Conservation (phyloP, 306 rosid species). For the Ormosia semicastrata region DNA sequence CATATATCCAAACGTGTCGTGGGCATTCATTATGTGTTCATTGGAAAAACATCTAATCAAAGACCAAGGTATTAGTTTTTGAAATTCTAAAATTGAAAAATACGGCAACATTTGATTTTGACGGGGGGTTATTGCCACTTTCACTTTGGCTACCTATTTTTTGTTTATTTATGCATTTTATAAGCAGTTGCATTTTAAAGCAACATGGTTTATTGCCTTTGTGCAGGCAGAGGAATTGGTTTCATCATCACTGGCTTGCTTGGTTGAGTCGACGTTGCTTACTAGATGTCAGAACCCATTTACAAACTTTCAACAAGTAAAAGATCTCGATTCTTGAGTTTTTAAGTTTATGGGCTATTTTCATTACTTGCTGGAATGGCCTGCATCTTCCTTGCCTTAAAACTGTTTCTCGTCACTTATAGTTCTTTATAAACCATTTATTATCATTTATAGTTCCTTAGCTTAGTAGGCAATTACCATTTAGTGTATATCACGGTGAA, state of each 20-base stretch:
- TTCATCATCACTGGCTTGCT: slow-evolving; percentile 61
- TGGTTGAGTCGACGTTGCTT: slow-evolving; percentile 38
- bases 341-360: slow-evolving; percentile 15
- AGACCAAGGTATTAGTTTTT: too few species aligned
- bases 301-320: slow-evolving; percentile 72
- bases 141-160: too few species aligned
- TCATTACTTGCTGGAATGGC: slow-evolving; percentile 20
- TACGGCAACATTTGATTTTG: too few species aligned
- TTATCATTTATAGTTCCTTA: not conserved
- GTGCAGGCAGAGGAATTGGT: slow-evolving; percentile 73
- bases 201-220: slow-evolving; percentile 20
- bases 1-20: too few species aligned
- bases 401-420: not conserved
- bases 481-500: not conserved
- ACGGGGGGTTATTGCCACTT: too few species aligned
- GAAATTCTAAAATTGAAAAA: too few species aligned
- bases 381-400: slow-evolving; percentile 1
- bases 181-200: too few species aligned
- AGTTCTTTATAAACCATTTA: not conserved
- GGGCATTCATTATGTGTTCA: too few species aligned
- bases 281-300: slow-evolving; percentile 40
- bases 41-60: too few species aligned
- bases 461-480: not conserved
- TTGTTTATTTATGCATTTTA: too few species aligned
- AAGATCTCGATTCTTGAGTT: slow-evolving; percentile 9